A percentile compares a stretch with the other conserved stretches of the same genome.
phyloP scores from a whole-genome alignment of 192 early-diverging fungal species.

The Rhizoclosmatium sp. region DNA sequence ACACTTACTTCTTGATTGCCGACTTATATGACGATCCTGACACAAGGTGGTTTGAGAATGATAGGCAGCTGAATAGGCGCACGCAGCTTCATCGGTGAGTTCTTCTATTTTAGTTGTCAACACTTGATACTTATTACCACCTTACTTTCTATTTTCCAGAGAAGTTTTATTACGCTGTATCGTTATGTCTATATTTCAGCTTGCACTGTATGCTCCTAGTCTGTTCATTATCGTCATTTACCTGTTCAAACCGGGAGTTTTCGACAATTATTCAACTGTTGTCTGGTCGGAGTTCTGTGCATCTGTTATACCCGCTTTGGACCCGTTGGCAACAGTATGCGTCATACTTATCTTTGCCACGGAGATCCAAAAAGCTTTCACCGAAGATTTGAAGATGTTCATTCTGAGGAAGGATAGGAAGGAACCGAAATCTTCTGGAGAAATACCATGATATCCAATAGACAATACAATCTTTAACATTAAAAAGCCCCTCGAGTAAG shows the following conservation, averaged over 20 bases:
- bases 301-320: constrained; percentile 22
- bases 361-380: constrained; percentile 18
- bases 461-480: too few relatives aligned
- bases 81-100: constrained; percentile 1
- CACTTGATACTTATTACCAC: neutral
- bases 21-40: constrained; percentile 1
- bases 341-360: constrained; percentile 29
- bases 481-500: too few relatives aligned
- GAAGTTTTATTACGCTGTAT: constrained; percentile 21
- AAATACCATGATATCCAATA: too few relatives aligned
- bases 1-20: constrained; percentile 18
- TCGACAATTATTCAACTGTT: neutral
- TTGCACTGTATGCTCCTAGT: constrained; percentile 5
- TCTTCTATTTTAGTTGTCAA: neutral
- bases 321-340: constrained; percentile 11
- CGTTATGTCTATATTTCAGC: constrained; percentile 10
- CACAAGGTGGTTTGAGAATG: neutral
- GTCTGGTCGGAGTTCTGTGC: neutral
- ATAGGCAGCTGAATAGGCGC: neutral
- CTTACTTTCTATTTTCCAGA: neutral
- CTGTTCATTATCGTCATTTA: neutral
- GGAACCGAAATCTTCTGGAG: too few relatives aligned
- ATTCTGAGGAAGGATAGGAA: too few relatives aligned
- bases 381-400: neutral
- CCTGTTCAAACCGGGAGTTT: neutral